Percentiles rank a stretch among this genome's conserved stretches.
These are phyloP conservation scores for Suillus subluteus DNA, from an alignment of 768 basidiomycete genomes.

Conservation along the genomic window DNA sequence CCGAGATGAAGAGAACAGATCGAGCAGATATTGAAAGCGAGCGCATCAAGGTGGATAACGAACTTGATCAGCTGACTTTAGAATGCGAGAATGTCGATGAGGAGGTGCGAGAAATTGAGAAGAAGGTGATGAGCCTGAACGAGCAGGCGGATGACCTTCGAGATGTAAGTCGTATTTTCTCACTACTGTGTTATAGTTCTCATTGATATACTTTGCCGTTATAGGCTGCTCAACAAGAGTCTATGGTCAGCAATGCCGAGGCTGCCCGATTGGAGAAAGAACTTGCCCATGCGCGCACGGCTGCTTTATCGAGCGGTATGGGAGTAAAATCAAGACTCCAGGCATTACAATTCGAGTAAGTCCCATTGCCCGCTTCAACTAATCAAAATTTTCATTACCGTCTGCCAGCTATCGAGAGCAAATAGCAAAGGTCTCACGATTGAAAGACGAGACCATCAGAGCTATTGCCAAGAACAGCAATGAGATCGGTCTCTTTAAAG, in stretches of 20 bases:
- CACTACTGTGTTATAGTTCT: slow-evolving; percentile 1
- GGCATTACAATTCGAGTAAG: slow-evolving; percentile 76
- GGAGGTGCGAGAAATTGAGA: slow-evolving; percentile 73
- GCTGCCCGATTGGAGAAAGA: slow-evolving; percentile 71
- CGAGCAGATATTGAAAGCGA: slow-evolving; percentile 75
- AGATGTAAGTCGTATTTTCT: slow-evolving; percentile 55
- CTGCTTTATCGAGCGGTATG: slow-evolving; percentile 80
- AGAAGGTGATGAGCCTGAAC: slow-evolving; percentile 68
- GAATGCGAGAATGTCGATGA: slow-evolving; percentile 85
- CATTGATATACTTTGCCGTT: slow-evolving; percentile 7
- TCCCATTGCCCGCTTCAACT: slow-evolving; percentile 13
- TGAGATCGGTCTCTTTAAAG: slow-evolving; percentile 82
- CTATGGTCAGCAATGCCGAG: slow-evolving; percentile 65
- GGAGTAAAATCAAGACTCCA: slow-evolving; percentile 81
- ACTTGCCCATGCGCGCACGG: slow-evolving; percentile 72
- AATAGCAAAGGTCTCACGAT: slow-evolving; percentile 69
- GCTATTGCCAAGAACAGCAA: slow-evolving; percentile 85
- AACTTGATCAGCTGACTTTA: slow-evolving; percentile 73
- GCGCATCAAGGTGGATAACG: slow-evolving; percentile 79
- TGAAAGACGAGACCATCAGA: slow-evolving; percentile 80
- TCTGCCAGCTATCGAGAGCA: slow-evolving; percentile 75
- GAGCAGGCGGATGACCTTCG: slow-evolving; percentile 82
- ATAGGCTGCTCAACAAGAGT: slow-evolving; percentile 80
- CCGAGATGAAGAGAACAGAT: slow-evolving; percentile 72
- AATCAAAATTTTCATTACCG: slow-evolving; percentile 10